Percentiles rank a stretch among this genome's conserved stretches.
Conservation (phyloP, 2,329 filamentous ascomycete genomes). For the Xenosphaeropsis pyriputrescens region DNA sequence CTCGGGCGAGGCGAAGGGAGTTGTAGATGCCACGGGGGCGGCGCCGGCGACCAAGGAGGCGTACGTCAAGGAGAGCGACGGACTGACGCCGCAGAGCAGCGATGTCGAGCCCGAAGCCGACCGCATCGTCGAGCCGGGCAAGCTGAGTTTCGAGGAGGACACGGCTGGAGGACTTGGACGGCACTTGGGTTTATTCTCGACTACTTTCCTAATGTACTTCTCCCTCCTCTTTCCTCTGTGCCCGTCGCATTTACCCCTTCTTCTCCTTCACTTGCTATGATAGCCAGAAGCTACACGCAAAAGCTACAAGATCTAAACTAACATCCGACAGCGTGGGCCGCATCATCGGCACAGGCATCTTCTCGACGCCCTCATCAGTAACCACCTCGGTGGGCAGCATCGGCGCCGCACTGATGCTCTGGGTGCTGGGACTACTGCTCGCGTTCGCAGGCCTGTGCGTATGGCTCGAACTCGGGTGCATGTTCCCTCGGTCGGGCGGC, state of each 20-base stretch:
- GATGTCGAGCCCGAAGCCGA: constrained; percentile 2
- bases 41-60: too few species aligned
- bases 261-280: too few species aligned
- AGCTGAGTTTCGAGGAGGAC: constrained; percentile 7
- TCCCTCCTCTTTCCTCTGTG: too few species aligned
- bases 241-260: too few species aligned
- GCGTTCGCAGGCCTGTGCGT: constrained; percentile 27
- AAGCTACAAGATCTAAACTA: constrained; percentile 3
- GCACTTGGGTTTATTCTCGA: constrained; percentile 7
- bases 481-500: constrained; percentile 30
- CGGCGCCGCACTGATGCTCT: constrained; percentile 35
- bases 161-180: constrained; percentile 7
- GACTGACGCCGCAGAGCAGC: neutral
- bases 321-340: constrained; percentile 16
- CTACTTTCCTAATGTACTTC: constrained; percentile 7
- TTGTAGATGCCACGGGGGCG: too few species aligned
- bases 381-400: constrained; percentile 50
- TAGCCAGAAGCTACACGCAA: too few species aligned
- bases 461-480: constrained; percentile 29
- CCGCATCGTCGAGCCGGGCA: constrained; percentile 1
- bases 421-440: constrained; percentile 32
- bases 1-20: too few species aligned
- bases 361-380: constrained; percentile 43
- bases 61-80: too few species aligned
- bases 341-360: constrained; percentile 14